These are phyloP conservation scores for Parascedosporium putredinis DNA, from an alignment of 2,329 filamentous ascomycete species.

Conservation along the genomic window DNA sequence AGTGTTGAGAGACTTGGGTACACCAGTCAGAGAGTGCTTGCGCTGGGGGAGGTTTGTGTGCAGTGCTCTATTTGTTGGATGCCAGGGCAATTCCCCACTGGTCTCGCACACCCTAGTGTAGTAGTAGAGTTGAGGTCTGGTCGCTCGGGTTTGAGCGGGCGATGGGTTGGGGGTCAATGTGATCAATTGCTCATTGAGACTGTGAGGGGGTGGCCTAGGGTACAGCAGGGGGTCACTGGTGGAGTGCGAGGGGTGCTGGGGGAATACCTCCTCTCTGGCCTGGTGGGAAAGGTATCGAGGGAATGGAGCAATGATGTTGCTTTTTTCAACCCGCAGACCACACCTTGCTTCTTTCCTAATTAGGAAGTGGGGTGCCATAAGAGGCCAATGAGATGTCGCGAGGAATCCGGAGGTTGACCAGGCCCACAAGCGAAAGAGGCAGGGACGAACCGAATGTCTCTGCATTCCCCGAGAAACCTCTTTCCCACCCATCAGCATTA, in stretches of 20 bases:
- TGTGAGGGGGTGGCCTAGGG: not conserved
- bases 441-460: not conserved
- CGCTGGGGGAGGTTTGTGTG: not conserved
- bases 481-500: not conserved
- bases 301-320: not conserved
- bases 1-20: too few species aligned
- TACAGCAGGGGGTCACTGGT: not conserved
- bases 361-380: not conserved
- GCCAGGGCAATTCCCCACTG: too few species aligned
- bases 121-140: not conserved
- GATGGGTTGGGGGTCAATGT: not conserved
- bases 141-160: too few species aligned
- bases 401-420: not conserved
- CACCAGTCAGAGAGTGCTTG: too few species aligned
- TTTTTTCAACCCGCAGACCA: not conserved
- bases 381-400: not conserved
- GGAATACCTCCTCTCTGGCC: not conserved
- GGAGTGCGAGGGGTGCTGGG: not conserved
- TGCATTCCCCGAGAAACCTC: not conserved
- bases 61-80: too few species aligned
- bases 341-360: slow-evolving; percentile 4
- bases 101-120: too few species aligned
- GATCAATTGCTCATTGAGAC: not conserved
- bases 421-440: not conserved
- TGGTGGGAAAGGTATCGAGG: too few species aligned